A percentile compares a stretch with the other conserved stretches of the same genome.
Conservation (phyloP, 176 grass and related monocot genomes). For the Raddia distichophylla region DNA sequence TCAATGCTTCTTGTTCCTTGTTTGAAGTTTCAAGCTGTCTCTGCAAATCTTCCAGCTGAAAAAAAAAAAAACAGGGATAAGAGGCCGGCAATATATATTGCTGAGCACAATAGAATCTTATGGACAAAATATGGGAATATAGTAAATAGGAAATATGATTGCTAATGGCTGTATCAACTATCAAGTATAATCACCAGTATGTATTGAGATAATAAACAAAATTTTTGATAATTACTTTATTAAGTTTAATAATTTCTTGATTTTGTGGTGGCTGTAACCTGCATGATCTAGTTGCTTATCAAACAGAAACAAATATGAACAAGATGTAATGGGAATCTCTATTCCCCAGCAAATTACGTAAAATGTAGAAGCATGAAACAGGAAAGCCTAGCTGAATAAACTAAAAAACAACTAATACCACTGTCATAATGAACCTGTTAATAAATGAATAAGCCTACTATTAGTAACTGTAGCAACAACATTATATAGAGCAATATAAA, state of each 20-base stretch:
- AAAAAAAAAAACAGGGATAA: constrained; percentile 27
- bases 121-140: neutral
- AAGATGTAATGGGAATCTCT: neutral
- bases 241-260: neutral
- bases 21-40: constrained; percentile 71
- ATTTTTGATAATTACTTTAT: neutral
- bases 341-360: neutral
- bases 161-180: constrained; percentile 2
- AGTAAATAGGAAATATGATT: neutral
- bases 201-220: neutral
- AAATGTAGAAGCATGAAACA: neutral
- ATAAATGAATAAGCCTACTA: neutral
- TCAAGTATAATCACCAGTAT: neutral
- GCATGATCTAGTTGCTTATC: neutral
- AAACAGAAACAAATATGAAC: constrained; percentile 21
- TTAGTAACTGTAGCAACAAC: neutral
- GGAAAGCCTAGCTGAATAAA: neutral
- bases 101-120: neutral
- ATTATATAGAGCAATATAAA: neutral
- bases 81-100: neutral
- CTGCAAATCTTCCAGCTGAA: constrained; percentile 75
- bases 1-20: constrained; percentile 92
- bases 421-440: neutral
- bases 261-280: neutral
- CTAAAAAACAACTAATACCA: neutral